phyloP scores from a whole-genome alignment of 768 basidiomycete genomes.

The Tulasnella sp. region DNA sequence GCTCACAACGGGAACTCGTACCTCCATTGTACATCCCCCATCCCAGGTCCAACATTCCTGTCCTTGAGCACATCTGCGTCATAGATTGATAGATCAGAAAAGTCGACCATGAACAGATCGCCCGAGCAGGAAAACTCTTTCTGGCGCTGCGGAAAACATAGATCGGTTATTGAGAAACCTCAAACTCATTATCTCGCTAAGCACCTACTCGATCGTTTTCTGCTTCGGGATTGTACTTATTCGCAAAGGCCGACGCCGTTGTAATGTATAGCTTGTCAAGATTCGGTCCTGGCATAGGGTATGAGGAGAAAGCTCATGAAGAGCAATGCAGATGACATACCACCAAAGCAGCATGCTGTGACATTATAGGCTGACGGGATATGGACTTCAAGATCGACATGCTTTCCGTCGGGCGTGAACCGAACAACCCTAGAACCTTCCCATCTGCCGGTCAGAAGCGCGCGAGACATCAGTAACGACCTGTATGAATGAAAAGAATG shows the following conservation, averaged over 20 bases:
- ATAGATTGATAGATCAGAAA: slow-evolving; percentile 17
- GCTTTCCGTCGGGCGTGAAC: slow-evolving; percentile 39
- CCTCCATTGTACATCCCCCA: slow-evolving; percentile 9
- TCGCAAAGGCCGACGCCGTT: slow-evolving; percentile 29
- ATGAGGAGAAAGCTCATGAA: not conserved
- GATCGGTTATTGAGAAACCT: too few relatives aligned
- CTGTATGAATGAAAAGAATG: too few relatives aligned
- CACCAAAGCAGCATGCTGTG: slow-evolving; percentile 62
- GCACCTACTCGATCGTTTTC: slow-evolving; percentile 30
- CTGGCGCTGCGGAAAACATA: slow-evolving; percentile 28
- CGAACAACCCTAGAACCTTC: slow-evolving; percentile 49
- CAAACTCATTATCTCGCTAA: too few relatives aligned
- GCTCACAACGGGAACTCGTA: slow-evolving; percentile 3
- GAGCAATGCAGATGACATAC: slow-evolving; percentile 26
- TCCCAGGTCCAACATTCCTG: not conserved
- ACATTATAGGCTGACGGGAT: slow-evolving; percentile 54
- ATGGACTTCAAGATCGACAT: slow-evolving; percentile 41
- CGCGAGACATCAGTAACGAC: not conserved
- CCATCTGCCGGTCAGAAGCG: slow-evolving; percentile 36
- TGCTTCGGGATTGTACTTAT: slow-evolving; percentile 36
- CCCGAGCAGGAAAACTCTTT: slow-evolving; percentile 44
- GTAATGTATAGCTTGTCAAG: slow-evolving; percentile 56
- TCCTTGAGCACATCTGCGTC: not conserved
- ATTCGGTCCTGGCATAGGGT: slow-evolving; percentile 34
- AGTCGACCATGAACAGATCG: slow-evolving; percentile 42